Evolutionary conservation across 371 early-diverging fungal genomes (phyloP).

Genomic region (Gilbertella persicaria): DNA sequence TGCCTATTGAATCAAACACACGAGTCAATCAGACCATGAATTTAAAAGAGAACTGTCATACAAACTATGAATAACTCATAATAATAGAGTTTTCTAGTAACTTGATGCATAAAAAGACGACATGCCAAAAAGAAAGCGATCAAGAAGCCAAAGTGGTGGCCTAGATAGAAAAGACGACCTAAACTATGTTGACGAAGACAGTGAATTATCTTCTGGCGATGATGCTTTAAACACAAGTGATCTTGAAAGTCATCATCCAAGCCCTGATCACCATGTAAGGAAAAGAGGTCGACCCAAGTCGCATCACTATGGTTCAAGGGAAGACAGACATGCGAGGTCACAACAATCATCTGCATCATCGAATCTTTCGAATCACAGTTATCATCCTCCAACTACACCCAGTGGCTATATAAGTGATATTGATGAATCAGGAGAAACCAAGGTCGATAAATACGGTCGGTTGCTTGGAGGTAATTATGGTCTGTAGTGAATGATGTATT

Average conservation of each 20-base stretch:
- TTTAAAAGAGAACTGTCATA: too few relatives aligned
- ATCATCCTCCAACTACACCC: conserved; percentile 5
- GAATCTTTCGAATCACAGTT: not conserved
- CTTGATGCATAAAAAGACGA: too few relatives aligned
- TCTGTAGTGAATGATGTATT: not conserved
- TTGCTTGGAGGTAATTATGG: conserved; percentile 55
- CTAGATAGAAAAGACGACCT: conserved; percentile 23
- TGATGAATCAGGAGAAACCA: conserved; percentile 74
- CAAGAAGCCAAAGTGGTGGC: conserved; percentile 28
- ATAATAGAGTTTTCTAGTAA: too few relatives aligned
- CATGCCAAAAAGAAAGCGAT: conserved; percentile 26
- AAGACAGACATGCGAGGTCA: conserved; percentile 6
- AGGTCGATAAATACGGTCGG: conserved; percentile 74
- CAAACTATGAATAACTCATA: too few relatives aligned
- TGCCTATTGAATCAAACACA: too few relatives aligned
- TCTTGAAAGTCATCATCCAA: conserved; percentile 1
- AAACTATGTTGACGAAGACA: conserved; percentile 32
- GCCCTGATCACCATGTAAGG: conserved; percentile 3
- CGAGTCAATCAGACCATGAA: too few relatives aligned
- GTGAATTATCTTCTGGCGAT: conserved; percentile 30
- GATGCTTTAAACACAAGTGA: conserved; percentile 19
- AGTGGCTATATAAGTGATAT: conserved; percentile 50
- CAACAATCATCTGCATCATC: conserved; percentile 3
- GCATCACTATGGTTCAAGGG: not conserved
- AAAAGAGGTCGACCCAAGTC: conserved; percentile 25